Percentiles rank a stretch among this genome's conserved stretches.
These are phyloP conservation scores for Cladosporium sphaerospermum DNA, from an alignment of 2,329 filamentous ascomycete species.

Conservation along the genomic window DNA sequence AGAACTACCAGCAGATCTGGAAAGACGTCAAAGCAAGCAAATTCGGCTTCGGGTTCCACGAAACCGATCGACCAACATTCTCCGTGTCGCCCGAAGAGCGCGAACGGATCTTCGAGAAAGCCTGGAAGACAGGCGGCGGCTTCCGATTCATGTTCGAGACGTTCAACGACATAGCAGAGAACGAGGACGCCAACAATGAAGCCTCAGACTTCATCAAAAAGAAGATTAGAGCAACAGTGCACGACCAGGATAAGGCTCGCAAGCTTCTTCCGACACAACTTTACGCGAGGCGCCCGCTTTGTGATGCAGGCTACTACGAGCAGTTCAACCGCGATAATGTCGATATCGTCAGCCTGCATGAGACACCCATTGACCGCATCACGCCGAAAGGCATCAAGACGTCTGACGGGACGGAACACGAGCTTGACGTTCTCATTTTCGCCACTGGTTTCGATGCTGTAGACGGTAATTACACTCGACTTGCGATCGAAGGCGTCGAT, in stretches of 20 bases:
- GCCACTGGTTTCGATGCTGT: conserved; percentile 37
- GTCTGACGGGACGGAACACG: conserved; percentile 17
- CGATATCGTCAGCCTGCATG: conserved; percentile 22
- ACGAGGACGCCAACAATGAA: conserved; percentile 49
- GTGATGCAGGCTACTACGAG: conserved; percentile 37
- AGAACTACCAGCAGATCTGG: conserved; percentile 26
- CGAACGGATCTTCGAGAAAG: conserved; percentile 23
- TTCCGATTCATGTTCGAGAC: conserved; percentile 33
- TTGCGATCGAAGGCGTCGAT: conserved; percentile 27
- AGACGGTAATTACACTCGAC: conserved; percentile 31
- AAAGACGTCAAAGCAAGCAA: conserved; percentile 39
- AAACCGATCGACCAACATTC: conserved; percentile 14
- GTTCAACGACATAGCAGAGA: conserved; percentile 34
- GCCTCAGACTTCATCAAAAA: conserved; percentile 40
- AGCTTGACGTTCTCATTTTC: conserved; percentile 33
- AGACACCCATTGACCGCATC: conserved; percentile 42
- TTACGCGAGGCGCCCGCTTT: conserved; percentile 60
- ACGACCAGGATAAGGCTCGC: conserved; percentile 50
- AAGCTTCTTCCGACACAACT: conserved; percentile 55
- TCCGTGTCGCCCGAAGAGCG: conserved; percentile 19
- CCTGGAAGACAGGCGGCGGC: conserved; percentile 25
- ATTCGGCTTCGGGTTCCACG: conserved; percentile 29
- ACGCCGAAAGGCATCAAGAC: conserved; percentile 20
- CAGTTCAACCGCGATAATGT: conserved; percentile 24
- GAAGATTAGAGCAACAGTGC: conserved; percentile 29